Evolutionary conservation across 805 yeast species (phyloP).

Genomic region (Komagataella phaffii): DNA sequence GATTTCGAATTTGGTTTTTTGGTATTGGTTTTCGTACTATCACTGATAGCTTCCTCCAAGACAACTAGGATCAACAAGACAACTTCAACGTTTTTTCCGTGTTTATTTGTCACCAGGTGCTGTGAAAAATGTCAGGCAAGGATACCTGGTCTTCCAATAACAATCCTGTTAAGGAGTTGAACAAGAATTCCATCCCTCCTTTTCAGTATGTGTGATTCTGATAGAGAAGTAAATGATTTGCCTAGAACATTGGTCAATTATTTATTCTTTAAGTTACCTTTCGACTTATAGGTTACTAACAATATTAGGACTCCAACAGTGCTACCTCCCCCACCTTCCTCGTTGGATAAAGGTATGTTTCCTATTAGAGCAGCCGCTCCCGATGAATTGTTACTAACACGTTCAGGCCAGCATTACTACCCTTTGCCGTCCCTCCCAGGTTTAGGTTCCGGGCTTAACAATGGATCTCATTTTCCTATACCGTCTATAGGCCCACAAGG

Average conservation of each 20-base stretch:
- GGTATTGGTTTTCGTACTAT: background rate
- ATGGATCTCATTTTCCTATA: slow-evolving; percentile 29
- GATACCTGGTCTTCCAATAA: background rate
- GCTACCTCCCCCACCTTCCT: background rate
- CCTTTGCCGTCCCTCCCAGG: slow-evolving; percentile 40
- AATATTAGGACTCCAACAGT: background rate
- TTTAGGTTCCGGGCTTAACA: slow-evolving; percentile 24
- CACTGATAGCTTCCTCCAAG: background rate
- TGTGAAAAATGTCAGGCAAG: background rate
- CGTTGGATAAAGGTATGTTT: background rate
- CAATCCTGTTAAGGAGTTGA: background rate
- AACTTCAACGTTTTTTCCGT: background rate
- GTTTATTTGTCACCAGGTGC: background rate
- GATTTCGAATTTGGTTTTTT: background rate
- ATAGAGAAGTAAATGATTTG: background rate
- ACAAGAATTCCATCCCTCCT: background rate
- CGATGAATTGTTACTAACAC: slow-evolving; percentile 1
- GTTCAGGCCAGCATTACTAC: slow-evolving; percentile 30
- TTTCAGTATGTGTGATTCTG: slow-evolving; percentile 1
- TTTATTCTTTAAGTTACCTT: background rate
- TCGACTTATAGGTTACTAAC: background rate
- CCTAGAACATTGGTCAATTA: background rate
- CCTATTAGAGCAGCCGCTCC: background rate
- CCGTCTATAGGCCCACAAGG: slow-evolving; percentile 25
- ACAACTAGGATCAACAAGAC: background rate